Conservation (phyloP, 345 rosid genomes). For the Crucihimalaya himalaica region DNA sequence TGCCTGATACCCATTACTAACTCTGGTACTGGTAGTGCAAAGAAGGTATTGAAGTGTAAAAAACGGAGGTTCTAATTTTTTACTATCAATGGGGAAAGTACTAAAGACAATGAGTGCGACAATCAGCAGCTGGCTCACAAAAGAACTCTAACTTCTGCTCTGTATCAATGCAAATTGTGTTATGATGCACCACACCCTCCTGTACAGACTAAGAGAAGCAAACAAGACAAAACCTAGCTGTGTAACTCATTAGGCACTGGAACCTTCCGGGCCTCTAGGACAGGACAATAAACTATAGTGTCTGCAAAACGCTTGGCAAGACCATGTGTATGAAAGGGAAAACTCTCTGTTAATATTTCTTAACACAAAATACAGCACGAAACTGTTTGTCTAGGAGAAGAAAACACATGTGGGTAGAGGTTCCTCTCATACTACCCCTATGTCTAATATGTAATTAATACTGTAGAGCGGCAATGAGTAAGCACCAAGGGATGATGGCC, state of each 20-base stretch:
- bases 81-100: conserved; percentile 13
- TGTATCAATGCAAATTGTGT: conserved; percentile 13
- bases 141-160: conserved; percentile 1
- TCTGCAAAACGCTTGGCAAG: conserved; percentile 40
- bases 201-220: background rate
- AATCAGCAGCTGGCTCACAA: conserved; percentile 30
- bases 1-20: conserved; percentile 26
- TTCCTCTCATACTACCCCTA: conserved; percentile 32
- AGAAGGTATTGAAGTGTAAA: conserved; percentile 10
- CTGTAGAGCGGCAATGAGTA: conserved; percentile 16
- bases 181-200: conserved; percentile 7
- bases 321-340: conserved; percentile 42
- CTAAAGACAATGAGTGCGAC: conserved; percentile 18
- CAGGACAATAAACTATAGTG: conserved; percentile 40
- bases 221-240: conserved; percentile 37
- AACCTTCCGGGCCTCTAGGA: conserved; percentile 48
- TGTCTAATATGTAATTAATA: conserved; percentile 22
- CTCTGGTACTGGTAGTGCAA: conserved; percentile 14
- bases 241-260: conserved; percentile 39
- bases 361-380: conserved; percentile 23
- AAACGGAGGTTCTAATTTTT: background rate
- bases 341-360: conserved; percentile 26
- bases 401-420: conserved; percentile 27
- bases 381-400: conserved; percentile 32
- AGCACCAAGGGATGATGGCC: conserved; percentile 11